These are phyloP conservation scores for Emmonsiellopsis sp. DNA, from an alignment of 2,329 filamentous ascomycete species.

Conservation along the genomic window DNA sequence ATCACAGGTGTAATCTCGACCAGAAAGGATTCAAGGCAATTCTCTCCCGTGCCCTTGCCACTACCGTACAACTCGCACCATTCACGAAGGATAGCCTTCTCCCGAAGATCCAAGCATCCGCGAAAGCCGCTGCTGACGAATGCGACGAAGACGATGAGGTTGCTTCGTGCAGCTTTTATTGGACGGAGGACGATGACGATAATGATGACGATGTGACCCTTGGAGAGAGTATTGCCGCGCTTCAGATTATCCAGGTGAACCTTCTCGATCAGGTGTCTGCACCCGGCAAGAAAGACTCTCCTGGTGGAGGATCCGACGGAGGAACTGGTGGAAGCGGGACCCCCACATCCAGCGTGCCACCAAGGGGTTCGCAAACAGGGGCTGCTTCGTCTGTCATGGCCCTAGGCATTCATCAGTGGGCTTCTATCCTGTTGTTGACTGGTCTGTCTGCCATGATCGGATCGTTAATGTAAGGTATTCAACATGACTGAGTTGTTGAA, in stretches of 20 bases:
- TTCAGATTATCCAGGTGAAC: constrained; percentile 3
- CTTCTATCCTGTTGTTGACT: not conserved
- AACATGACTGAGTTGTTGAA: too few relatives aligned
- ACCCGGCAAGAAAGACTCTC: not conserved
- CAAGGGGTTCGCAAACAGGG: not conserved
- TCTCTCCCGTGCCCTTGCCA: constrained; percentile 56
- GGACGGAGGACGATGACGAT: not conserved
- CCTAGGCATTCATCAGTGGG: not conserved
- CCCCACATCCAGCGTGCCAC: not conserved
- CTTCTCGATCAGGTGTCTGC: not conserved
- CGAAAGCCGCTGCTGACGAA: constrained; percentile 40
- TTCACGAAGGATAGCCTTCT: constrained; percentile 43
- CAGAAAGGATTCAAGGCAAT: constrained; percentile 71
- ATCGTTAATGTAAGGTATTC: not conserved
- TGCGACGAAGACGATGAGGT: not conserved
- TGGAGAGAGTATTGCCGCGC: not conserved
- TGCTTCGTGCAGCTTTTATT: not conserved
- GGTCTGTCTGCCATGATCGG: not conserved
- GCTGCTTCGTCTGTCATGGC: not conserved
- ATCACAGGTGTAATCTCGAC: constrained; percentile 56
- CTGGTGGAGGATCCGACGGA: not conserved
- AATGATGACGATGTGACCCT: not conserved
- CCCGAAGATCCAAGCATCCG: constrained; percentile 43
- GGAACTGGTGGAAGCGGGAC: not conserved
- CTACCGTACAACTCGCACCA: constrained; percentile 46